Base-by-base conservation (phyloP, 2,329 filamentous ascomycete species). In the Cercospora citrullina region DNA sequence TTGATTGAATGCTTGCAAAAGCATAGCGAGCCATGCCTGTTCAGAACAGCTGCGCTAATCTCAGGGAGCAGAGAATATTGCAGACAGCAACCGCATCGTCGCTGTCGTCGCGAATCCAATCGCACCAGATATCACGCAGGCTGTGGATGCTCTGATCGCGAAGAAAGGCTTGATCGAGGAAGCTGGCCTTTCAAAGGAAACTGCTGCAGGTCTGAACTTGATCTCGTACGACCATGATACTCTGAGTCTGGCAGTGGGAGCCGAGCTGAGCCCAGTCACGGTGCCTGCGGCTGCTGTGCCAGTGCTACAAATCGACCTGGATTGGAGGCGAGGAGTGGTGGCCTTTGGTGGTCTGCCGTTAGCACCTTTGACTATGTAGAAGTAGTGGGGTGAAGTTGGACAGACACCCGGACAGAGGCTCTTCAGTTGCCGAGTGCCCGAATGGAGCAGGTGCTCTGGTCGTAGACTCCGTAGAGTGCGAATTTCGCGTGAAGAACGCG, bases 221-320 rank as follows among this genome's bases (percentile, higher is more conserved):
- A 71, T 73, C 33, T 70, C 71, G 2, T 72, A 70, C 18, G 71
- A 73, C 21, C 71, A 72, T 48, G 72, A 73, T 63, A 72, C 67
- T 14, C 26, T 72, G 59, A 69, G 66, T 39, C 36, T 73, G 64
- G 71, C 71, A 26, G 71, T 73, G 3, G 71, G 64, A 16, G 66
- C 67, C 12, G 72, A 72, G 36, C 31, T 73, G 69, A 66, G 66
- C 48, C 64, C 64, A 4, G 57, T 55, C n/a, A 72, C 72, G 9
- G 64, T 73, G 64, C 68, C 69, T 9, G 62, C 58, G 21, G 71
- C 71, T n/a, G 51, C 68, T 14, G 60, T 39, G 59, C 72, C 72
- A 4, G 71, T 73, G 30, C 36, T 71, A 53, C 60, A 66, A 64
- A 72, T 72, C 33, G 71, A 73, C 65, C 21, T 70, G 31, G 68